These are phyloP conservation scores for Colletotrichum zoysiae DNA, from an alignment of 2,329 filamentous ascomycete genomes.

Conservation along the genomic window DNA sequence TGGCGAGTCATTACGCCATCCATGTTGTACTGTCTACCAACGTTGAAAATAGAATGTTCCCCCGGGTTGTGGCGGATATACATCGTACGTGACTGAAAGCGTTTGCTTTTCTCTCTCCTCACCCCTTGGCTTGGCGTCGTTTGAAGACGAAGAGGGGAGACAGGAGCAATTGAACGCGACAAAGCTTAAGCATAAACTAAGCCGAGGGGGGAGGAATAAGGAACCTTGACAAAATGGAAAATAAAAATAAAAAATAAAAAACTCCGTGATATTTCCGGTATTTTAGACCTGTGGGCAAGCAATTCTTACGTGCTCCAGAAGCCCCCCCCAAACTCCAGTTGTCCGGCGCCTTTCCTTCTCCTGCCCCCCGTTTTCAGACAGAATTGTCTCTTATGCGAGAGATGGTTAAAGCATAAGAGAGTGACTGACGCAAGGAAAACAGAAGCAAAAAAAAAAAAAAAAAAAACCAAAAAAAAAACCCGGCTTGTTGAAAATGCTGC, in stretches of 20 bases:
- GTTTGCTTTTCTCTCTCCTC: not conserved
- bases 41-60: not conserved
- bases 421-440: not conserved
- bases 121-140: not conserved
- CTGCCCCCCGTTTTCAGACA: not conserved
- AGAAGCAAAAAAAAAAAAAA: not conserved
- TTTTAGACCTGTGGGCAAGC: not conserved
- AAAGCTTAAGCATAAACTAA: not conserved
- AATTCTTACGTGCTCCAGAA: not conserved
- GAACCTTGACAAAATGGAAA: not conserved
- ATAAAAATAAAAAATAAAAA: not conserved
- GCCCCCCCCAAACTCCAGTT: not conserved
- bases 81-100: not conserved
- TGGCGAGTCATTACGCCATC: not conserved
- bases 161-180: not conserved
- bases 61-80: not conserved
- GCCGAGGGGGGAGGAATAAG: rapidly evolving
- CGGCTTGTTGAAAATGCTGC: not conserved
- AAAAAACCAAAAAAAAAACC: not conserved
- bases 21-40: not conserved
- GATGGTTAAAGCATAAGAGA: not conserved
- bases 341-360: not conserved
- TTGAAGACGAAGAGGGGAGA: not conserved
- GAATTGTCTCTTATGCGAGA: not conserved
- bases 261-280: not conserved